Evolutionary conservation across 2,329 filamentous ascomycete species (phyloP), one percentile per base, ranked within the genome.

Genomic region (Incumbomyces delicatus): DNA sequence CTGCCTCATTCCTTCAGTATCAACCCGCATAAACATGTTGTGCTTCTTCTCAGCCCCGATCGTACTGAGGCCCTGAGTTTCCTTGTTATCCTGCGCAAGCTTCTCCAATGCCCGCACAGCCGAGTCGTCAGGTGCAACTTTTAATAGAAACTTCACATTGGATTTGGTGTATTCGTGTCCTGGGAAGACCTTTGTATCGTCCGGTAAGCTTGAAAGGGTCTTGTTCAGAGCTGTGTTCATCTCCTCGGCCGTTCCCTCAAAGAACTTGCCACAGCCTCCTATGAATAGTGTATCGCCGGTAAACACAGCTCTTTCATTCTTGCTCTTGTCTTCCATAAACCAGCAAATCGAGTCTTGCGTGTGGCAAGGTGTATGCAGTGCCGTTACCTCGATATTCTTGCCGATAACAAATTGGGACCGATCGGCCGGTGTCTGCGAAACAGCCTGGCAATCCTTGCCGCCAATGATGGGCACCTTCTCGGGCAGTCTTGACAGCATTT

Each of bases 271-370:
- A 61, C 92, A 98, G 27, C 92, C 87, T 49, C 85, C 89, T 61
- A 94, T 90, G 68, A 98, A 98, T 32, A 98, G 71, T 0, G 92
- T 98, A 63, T 98, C 92, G 8, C 92, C 92, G 0, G 92, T 96
- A 61, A 98, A 98, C 2, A 98, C 87, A 6, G 77, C 89, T 58
- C 78, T 81, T 41, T 85, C 74, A 40, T 78, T 71, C 16, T 48
- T 53, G 13, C 33, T 37, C 33, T 44, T 46, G 60, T 98, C 90
- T 66, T 95, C 79, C 72, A 92, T 81, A 57, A 81, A 87, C 71
- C 82, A 98, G 73, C 92, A 98, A 63, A 98, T 95, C 65, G 89
- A 95, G 69, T 98, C 92, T 69, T 95, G 89, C 1, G 92, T 98
- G 64, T 98, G 92, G 66, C 92, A 98, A 1, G 92, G 92, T 11